phyloP scores from a whole-genome alignment of 345 rosid species.

The Hibiscus syriacus region DNA sequence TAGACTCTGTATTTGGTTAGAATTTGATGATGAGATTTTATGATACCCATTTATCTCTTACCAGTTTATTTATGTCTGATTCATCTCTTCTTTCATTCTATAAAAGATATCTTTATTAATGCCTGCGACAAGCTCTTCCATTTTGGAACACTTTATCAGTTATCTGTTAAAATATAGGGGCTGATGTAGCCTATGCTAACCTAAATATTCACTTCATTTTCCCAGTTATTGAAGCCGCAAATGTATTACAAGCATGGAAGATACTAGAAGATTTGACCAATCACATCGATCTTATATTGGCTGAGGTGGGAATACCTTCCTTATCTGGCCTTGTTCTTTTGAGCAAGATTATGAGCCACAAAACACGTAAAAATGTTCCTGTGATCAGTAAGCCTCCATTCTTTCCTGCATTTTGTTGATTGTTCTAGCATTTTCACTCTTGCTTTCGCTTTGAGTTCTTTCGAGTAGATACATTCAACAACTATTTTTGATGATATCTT shows the following conservation, averaged over 20 bases:
- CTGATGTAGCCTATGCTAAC: background rate
- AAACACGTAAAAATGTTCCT: constrained; percentile 42
- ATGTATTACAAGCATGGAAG: constrained; percentile 63
- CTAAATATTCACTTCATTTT: background rate
- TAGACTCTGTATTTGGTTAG: background rate
- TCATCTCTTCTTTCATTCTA: constrained; percentile 3
- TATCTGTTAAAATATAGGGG: background rate
- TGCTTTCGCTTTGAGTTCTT: background rate
- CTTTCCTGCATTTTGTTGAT: background rate
- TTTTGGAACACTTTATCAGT: background rate
- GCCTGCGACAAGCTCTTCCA: background rate
- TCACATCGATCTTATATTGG: constrained; percentile 48
- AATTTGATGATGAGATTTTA: background rate
- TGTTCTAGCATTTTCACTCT: background rate
- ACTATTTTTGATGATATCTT: constrained; percentile 20
- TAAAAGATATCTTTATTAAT: background rate
- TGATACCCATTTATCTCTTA: background rate
- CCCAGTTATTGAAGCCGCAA: constrained; percentile 39
- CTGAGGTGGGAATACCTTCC: constrained; percentile 52
- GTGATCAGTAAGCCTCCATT: constrained; percentile 40
- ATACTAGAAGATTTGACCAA: constrained; percentile 38
- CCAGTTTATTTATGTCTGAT: background rate
- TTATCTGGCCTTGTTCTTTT: constrained; percentile 53
- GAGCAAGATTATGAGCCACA: constrained; percentile 51
- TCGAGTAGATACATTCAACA: constrained; percentile 17